These are phyloP conservation scores for Epichloe gansuensis DNA, from an alignment of 2,329 filamentous ascomycete genomes.

Conservation along the genomic window DNA sequence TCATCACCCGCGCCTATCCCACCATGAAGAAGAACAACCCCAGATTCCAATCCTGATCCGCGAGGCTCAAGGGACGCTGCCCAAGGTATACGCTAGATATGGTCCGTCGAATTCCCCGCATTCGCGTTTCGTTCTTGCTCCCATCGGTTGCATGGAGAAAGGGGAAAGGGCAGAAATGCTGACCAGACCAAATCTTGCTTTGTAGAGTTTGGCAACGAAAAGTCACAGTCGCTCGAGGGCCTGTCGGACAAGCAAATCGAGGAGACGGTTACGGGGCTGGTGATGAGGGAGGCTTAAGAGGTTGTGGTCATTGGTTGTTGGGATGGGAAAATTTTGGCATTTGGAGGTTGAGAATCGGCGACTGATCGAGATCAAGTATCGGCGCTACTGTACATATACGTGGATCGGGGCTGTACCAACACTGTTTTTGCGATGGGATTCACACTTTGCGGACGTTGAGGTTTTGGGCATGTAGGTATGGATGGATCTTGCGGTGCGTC, in stretches of 20 bases:
- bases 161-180: neutral
- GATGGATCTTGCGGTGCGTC: too few relatives aligned
- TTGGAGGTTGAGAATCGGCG: neutral
- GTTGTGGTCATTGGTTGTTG: neutral
- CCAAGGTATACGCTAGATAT: constrained; percentile 85
- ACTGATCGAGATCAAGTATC: neutral
- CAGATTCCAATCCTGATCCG: constrained; percentile 87
- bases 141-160: neutral
- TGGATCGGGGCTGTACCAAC: neutral
- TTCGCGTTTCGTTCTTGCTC: neutral
- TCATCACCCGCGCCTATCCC: constrained; percentile 83
- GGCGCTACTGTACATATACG: neutral
- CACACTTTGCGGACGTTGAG: too few relatives aligned
- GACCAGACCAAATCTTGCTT: neutral
- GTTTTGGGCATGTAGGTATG: too few relatives aligned
- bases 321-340: neutral
- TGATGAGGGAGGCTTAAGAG: constrained; percentile 24
- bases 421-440: neutral
- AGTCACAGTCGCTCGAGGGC: constrained; percentile 45
- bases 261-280: constrained; percentile 42
- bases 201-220: constrained; percentile 44
- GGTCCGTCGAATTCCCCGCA: constrained; percentile 37
- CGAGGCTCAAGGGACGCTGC: constrained; percentile 74
- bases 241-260: constrained; percentile 50
- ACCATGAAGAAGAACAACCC: constrained; percentile 99